Evolutionary conservation across 495 filamentous ascomycete species (phyloP), one percentile per base, ranked within the genome.

Genomic region (Neurospora sp.): DNA sequence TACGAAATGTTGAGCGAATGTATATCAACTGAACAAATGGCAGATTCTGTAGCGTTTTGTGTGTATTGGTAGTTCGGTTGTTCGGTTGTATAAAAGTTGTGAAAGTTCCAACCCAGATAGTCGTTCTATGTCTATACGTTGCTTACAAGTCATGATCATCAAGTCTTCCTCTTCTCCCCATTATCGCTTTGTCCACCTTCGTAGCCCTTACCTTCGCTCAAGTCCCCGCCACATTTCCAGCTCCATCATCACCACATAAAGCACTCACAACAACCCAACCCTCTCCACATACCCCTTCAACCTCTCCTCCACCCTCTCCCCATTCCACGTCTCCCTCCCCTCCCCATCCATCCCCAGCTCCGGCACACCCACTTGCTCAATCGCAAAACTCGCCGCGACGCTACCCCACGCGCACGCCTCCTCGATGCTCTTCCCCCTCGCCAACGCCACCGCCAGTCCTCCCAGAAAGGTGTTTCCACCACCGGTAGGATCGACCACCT

Each of bases 391-490:
- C 0, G 96, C 95, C 4, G 93, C 92, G 14, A 98, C 89, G n/a
- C 88, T 91, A 5, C 91, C 96, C 87, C 90, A 92, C 0, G 89
- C 86, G 12, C 93, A 90, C 6, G 94, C 94, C 77, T 91, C 86
- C 41, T 90, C 87, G 20, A 95, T 80, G 70, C 80, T 80, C 72
- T 85, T 86, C 0, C 88, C 90, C 35, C 90, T 85, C 16, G 91
- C 89, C 74, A 97, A 81, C 2, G 91, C 93, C 31, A 95, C 89
- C 0, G 90, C 87, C n/a, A 97, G 78, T 5, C 88, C 96, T 9
- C 96, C 96, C 0, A 98, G 85, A 78, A 97, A 99, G 0, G 91
- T 90, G 80, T 99, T 99, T 0, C 96, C 96, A 27, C 95, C 96
- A n/a, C 96, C 96, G 0, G 96, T 99, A 1, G 95, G 95, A 81